Evolutionary conservation across 1,284 basidiomycete genomes (phyloP).

Genomic region (Microbotryomycetes sp.): DNA sequence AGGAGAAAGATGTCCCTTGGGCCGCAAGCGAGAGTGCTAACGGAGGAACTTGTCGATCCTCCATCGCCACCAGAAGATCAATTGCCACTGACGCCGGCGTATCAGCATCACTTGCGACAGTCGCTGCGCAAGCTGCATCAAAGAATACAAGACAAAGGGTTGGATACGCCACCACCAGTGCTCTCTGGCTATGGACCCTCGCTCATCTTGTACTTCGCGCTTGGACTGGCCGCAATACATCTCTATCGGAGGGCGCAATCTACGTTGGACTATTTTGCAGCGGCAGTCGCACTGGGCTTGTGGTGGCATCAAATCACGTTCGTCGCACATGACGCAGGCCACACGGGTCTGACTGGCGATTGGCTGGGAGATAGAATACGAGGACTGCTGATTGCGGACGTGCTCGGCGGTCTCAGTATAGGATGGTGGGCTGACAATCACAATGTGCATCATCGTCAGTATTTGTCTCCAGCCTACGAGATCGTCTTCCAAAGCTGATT

Average conservation of each 20-base stretch:
- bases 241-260: slow-evolving; percentile 50
- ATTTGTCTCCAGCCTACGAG: background rate
- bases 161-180: slow-evolving; percentile 72
- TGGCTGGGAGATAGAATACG: slow-evolving; percentile 76
- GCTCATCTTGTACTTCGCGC: slow-evolving; percentile 63
- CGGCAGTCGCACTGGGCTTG: slow-evolving; percentile 72
- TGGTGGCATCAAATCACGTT: slow-evolving; percentile 95
- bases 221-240: slow-evolving; percentile 56
- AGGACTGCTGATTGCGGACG: slow-evolving; percentile 74
- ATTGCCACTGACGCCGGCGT: slow-evolving; percentile 51
- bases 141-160: slow-evolving; percentile 66
- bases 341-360: slow-evolving; percentile 84
- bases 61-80: slow-evolving; percentile 35
- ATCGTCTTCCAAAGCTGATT: too few species aligned
- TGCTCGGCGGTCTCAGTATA: slow-evolving; percentile 83
- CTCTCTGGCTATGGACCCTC: slow-evolving; percentile 87
- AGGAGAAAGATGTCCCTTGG: slow-evolving; percentile 2
- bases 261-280: slow-evolving; percentile 52
- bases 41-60: slow-evolving; percentile 41
- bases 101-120: slow-evolving; percentile 63
- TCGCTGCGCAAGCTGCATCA: slow-evolving; percentile 77
- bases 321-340: slow-evolving; percentile 87
- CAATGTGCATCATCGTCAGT: slow-evolving; percentile 79
- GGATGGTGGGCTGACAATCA: slow-evolving; percentile 99
- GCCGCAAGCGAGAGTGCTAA: background rate